Evolutionary conservation across 768 basidiomycete species (phyloP), one percentile per base, ranked within the genome.

Genomic region (Psilocybe subaeruginosa): DNA sequence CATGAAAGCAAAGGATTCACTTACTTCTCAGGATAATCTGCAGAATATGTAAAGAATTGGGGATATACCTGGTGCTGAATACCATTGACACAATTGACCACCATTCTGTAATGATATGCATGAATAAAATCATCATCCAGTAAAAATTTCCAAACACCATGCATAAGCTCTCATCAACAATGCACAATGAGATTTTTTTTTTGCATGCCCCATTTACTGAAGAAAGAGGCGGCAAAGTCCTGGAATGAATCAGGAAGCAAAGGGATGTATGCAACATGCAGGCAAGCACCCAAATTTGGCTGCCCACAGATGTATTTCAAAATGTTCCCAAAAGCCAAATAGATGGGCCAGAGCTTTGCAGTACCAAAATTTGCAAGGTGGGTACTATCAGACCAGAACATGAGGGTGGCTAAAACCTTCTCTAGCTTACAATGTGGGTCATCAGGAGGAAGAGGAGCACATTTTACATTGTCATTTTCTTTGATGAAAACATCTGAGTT

Each of bases 201-300:
- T 37, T 37, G 37, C 8, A 2, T 37, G 7, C 12, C 12, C 37
- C 37, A 37, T 37, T 37, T 37, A 14, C 8, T 37, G 37, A 8
- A 8, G 12, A 8, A 14, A 7, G 7, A 7, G 3, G 37, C 19
- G 2, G 37, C 37, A 37, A 37, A 37, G 37, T 37, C 37, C 37
- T 37, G 7, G 12, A 37, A 37, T 37, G 37, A 37, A 37, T 37
- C 37, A 8, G 37, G 37, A 37, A 37, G 37, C 37, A 2, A 37
- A 37, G 77, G 77, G 8, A 78, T 58, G 0, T 77, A 64, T 3
- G 75, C 79, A 4, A 80, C 14, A 56, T 78, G 78, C 54, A 82
- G 75, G 9, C 65, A 68, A 1, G 76, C 68, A n/a, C 66, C 61
- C 0, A 65, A 65, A 3, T 50, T 59, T 0, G 77, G 77, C 27